Base-by-base conservation (phyloP, 2,329 filamentous ascomycete genomes). In the Aspergillus carbonarius region DNA sequence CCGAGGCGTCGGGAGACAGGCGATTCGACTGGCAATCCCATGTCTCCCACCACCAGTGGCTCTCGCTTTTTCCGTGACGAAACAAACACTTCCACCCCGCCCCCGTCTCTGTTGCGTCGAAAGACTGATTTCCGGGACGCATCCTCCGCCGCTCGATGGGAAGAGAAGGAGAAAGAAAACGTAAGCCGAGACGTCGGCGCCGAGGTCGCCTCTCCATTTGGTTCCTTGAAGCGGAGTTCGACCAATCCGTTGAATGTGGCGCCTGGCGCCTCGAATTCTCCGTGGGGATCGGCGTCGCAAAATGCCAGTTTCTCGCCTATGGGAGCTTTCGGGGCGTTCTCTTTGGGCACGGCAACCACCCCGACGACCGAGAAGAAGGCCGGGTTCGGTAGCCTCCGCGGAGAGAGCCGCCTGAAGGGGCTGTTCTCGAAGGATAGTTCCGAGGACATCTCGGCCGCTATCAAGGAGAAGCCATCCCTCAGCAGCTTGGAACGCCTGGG, bases 261-360 rank as follows among this genome's bases (percentile, higher is more conserved):
- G 0, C 65, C 81, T 17, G 77, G 76, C 59, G 77, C 77, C 23
- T 74, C 81, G 13, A 74, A 77, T 39, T 85, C 84, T 13, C 83
- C 85, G 8, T 89, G 85, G 84, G 80, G 82, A 20, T 77, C 83
- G 30, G 82, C 84, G 13, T 82, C 85, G 20, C 84, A 85, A 55
- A 81, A 81, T 51, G 83, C 88, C 44, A 83, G 85, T 12, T 86
- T 90, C 66, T 83, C 88, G 6, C 85, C 87, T 1, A 90, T 93
- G 81, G 92, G 93, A 34, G 88, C 88, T 20, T 99, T 99, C 76
- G 93, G 93, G 10, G 95, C 88, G 68, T 98, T 98, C 74, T 88
- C 90, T n/a, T 75, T 96, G 54, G 79, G 77, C 12, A 75, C 72
- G 37, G 76, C 78, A 49, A 75, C 84, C 3, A 78, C 80, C 30